phyloP scores from a whole-genome alignment of 352 stramenopile species.

The Phytophthora ohioensis region DNA sequence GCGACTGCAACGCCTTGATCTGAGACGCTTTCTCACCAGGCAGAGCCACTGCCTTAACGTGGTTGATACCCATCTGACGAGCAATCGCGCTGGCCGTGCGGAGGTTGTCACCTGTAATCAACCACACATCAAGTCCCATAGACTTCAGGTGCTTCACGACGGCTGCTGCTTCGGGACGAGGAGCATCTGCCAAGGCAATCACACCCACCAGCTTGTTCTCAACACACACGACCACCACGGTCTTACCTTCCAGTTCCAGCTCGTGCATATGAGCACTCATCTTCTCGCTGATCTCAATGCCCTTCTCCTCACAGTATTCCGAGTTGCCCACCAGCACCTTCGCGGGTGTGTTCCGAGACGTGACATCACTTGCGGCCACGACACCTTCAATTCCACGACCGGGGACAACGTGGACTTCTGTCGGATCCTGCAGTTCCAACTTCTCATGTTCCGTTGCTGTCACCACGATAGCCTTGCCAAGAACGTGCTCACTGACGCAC shows the following conservation, averaged over 20 bases:
- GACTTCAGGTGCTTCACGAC: slow-evolving; percentile 82
- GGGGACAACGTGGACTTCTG: slow-evolving; percentile 75
- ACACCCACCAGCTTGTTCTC: slow-evolving; percentile 75
- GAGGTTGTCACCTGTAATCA: slow-evolving; percentile 94
- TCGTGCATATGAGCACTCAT: slow-evolving; percentile 84
- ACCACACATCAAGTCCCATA: slow-evolving; percentile 87
- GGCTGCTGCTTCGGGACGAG: slow-evolving; percentile 73
- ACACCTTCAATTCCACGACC: slow-evolving; percentile 82
- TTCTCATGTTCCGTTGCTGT: slow-evolving; percentile 83
- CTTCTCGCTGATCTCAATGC: slow-evolving; percentile 66
- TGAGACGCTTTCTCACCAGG: slow-evolving; percentile 95
- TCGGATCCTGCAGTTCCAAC: slow-evolving; percentile 74
- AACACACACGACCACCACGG: slow-evolving; percentile 82
- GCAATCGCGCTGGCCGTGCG: slow-evolving; percentile 92
- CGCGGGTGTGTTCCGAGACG: slow-evolving; percentile 28
- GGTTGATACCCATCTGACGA: slow-evolving; percentile 89
- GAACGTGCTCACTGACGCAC: slow-evolving; percentile 86
- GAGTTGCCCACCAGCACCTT: slow-evolving; percentile 81
- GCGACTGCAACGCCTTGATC: slow-evolving; percentile 87
- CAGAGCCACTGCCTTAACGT: slow-evolving; percentile 89
- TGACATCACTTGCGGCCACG: slow-evolving; percentile 42
- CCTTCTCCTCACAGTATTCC: slow-evolving; percentile 84
- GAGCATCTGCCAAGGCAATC: slow-evolving; percentile 80
- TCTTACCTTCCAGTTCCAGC: slow-evolving; percentile 88
- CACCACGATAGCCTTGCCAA: slow-evolving; percentile 86